Base-by-base conservation (phyloP, 768 basidiomycete species). In the Russula emetica region DNA sequence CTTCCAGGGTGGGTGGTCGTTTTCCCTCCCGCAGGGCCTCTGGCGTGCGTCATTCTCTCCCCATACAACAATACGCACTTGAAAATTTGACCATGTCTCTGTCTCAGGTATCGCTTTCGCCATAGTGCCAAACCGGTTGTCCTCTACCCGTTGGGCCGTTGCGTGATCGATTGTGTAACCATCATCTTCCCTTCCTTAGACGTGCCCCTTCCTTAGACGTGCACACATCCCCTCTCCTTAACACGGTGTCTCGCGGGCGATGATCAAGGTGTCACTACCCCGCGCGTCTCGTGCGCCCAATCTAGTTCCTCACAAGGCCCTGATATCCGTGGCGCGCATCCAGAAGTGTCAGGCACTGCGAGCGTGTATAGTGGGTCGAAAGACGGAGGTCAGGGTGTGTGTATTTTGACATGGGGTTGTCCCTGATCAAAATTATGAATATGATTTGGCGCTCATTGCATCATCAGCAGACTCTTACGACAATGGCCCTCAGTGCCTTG, bases 401-500 rank as follows among this genome's bases (percentile, higher is more conserved):
- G 32, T 28, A n/a, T 32, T 34, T n/a, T 50, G 63, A 50, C 59
- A 56, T 56, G 59, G 54, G 49, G 45, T n/a, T 20, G 24, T 44
- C 40, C 56, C 53, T 55, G 24, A 44, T 26, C 18, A 10, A n/a
- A 22, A 32, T 53, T 24, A 22, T 20, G 22, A 22, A 50, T 30
- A 13, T 44, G 18, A 38, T 56, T 26, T 60, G 55, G 44, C 22
- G 44, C 59, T 28, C 59, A 38, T 38, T 58, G 47, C 59, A 64
- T 59, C 58, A 60, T 60, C 63, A 64, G 38, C 53, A 50, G 53
- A 64, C 63, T 36, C 40, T 56, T 56, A 56, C 55, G 45, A 47
- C 34, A 28, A 56, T 32, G 9, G 5, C 28, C 38, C 24, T 47
- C 16, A 47, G 52, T 54, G 28, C 36, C 58, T 59, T 20, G 11